phyloP scores from a whole-genome alignment of 169 alveolate species.

The Cryptosporidium andersoni region DNA sequence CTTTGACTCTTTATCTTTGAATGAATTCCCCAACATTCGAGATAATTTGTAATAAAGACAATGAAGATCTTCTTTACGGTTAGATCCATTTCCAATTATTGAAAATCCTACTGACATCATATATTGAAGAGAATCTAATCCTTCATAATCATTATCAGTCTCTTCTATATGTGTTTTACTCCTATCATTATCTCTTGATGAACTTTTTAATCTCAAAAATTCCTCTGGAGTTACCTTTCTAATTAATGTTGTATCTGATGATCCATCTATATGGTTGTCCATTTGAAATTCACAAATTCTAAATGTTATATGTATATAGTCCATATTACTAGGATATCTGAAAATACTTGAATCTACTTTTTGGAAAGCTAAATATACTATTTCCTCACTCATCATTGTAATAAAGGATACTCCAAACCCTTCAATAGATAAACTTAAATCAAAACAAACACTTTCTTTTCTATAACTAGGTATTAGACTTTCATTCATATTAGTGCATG shows the following conservation, averaged over 20 bases:
- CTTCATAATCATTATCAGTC: not conserved
- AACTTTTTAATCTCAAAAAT: constrained; percentile 26
- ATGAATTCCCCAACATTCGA: not conserved
- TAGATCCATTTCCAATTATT: constrained; percentile 30
- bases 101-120: constrained; percentile 28
- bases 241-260: constrained; percentile 53
- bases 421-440: constrained; percentile 17
- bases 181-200: not conserved
- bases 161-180: not conserved
- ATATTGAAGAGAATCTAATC: too few relatives aligned
- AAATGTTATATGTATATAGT: constrained; percentile 31
- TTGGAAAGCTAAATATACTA: constrained; percentile 45
- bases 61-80: constrained; percentile 22
- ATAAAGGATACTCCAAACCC: constrained; percentile 48
- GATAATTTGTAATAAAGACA: constrained; percentile 23
- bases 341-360: constrained; percentile 6
- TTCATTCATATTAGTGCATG: constrained; percentile 18
- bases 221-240: constrained; percentile 50
- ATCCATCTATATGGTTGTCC: constrained; percentile 30
- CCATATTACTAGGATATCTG: constrained; percentile 1
- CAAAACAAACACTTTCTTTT: constrained; percentile 34
- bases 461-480: constrained; percentile 5
- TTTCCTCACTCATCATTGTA: constrained; percentile 20
- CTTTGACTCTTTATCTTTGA: not conserved
- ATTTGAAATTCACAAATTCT: constrained; percentile 44